Percentiles rank a stretch among this genome's conserved stretches.
phyloP scores from a whole-genome alignment of 129 eudicot genomes.

The Rutidosis leptorrhynchoides region DNA sequence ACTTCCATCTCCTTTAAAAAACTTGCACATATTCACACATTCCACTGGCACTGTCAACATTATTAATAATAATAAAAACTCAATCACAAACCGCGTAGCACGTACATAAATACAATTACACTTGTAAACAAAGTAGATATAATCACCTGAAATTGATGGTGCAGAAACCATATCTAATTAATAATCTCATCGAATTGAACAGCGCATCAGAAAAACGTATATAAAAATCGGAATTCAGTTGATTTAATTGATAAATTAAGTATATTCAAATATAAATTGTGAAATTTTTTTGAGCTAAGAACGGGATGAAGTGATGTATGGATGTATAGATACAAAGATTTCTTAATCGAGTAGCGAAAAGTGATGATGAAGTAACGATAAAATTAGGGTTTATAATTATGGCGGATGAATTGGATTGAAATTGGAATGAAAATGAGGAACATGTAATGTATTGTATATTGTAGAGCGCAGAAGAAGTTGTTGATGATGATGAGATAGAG shows the following conservation, averaged over 20 bases:
- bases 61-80: neutral
- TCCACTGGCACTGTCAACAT: conserved; percentile 56
- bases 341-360: conserved; percentile 13
- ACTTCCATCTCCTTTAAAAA: conserved; percentile 60
- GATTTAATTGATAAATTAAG: neutral
- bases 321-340: neutral
- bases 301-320: conserved; percentile 18
- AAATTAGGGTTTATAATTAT: conserved; percentile 24
- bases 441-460: neutral
- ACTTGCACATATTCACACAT: conserved; percentile 77
- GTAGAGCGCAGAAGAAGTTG: too few species aligned
- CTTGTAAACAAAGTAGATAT: neutral
- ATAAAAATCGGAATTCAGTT: neutral
- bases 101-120: conserved; percentile 1
- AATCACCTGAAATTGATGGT: conserved; percentile 65
- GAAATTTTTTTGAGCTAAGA: conserved; percentile 6
- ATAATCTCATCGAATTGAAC: conserved; percentile 38
- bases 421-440: conserved; percentile 17
- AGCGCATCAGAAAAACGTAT: conserved; percentile 23
- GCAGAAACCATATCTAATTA: conserved; percentile 68
- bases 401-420: conserved; percentile 20
- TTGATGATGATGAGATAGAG: conserved; percentile 12
- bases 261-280: neutral
- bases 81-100: conserved; percentile 12
- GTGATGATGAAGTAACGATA: conserved; percentile 46